These are phyloP conservation scores for Penicillium sp. DNA, from an alignment of 2,329 filamentous ascomycete genomes.

Conservation along the genomic window DNA sequence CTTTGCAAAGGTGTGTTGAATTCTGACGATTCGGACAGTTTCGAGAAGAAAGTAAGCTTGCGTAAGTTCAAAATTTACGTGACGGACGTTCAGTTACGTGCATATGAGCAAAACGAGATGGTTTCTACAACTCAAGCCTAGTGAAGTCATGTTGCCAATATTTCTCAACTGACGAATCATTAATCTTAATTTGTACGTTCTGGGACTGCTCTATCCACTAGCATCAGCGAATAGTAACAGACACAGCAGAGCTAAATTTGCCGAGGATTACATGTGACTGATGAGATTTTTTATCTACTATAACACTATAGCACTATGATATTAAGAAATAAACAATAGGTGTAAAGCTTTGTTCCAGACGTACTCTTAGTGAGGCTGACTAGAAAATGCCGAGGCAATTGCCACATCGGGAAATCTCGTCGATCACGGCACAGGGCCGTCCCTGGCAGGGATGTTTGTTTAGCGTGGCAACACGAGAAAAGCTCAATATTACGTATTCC, in stretches of 20 bases:
- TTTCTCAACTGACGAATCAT: background rate
- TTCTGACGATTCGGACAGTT: background rate
- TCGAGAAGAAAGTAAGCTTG: slow-evolving; percentile 34
- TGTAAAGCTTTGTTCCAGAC: background rate
- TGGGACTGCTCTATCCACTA: no score
- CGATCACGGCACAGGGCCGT: slow-evolving; percentile 2
- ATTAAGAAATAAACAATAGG: background rate
- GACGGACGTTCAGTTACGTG: slow-evolving; percentile 30
- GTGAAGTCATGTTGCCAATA: background rate
- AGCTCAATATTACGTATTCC: background rate
- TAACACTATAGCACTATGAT: background rate
- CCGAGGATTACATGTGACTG: background rate
- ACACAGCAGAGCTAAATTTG: background rate
- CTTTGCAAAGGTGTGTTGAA: background rate
- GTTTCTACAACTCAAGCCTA: background rate
- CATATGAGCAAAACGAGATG: background rate
- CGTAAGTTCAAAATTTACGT: slow-evolving; percentile 36
- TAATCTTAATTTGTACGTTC: no score
- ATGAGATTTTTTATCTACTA: background rate
- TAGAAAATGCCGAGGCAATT: slow-evolving; percentile 6
- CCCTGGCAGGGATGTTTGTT: background rate
- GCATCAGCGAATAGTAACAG: background rate
- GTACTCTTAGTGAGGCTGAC: background rate
- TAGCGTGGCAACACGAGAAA: background rate
- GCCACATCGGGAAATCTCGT: background rate